Evolutionary conservation across 1,139 yeast species (phyloP).

Genomic region (Scheffersomyces illinoinensis): DNA sequence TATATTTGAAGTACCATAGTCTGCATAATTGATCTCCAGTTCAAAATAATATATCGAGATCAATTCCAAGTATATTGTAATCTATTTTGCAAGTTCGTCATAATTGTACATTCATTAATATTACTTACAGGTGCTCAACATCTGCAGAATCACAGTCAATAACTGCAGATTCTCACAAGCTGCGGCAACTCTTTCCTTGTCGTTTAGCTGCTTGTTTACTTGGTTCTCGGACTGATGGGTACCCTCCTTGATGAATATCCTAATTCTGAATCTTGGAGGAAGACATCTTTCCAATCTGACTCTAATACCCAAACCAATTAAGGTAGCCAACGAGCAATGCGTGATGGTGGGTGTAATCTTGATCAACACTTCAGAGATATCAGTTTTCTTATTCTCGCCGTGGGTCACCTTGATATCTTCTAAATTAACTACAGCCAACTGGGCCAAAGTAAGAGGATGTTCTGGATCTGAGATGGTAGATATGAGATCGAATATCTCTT

Average conservation of each 20-base stretch:
- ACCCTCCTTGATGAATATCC: slow-evolving; percentile 82
- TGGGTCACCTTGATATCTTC: slow-evolving; percentile 73
- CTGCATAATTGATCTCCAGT: too few species aligned
- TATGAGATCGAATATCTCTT: slow-evolving; percentile 61
- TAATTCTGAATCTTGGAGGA: slow-evolving; percentile 81
- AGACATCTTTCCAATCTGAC: slow-evolving; percentile 88
- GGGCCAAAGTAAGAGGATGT: slow-evolving; percentile 94
- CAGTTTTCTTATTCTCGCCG: slow-evolving; percentile 43
- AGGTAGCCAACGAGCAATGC: slow-evolving; percentile 93
- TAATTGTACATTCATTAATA: not conserved
- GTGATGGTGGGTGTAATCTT: slow-evolving; percentile 96
- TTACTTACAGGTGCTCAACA: slow-evolving; percentile 77
- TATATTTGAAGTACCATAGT: too few species aligned
- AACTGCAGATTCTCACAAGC: slow-evolving; percentile 97
- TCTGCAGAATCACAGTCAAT: slow-evolving; percentile 81
- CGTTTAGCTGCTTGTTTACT: slow-evolving; percentile 94
- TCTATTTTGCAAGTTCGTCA: not conserved
- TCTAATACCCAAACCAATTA: slow-evolving; percentile 91
- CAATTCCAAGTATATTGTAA: not conserved
- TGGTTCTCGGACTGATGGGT: slow-evolving; percentile 95
- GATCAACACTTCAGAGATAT: slow-evolving; percentile 75
- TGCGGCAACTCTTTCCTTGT: slow-evolving; percentile 97
- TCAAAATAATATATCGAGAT: not conserved
- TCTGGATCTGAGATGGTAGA: slow-evolving; percentile 95
- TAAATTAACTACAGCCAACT: slow-evolving; percentile 88